Evolutionary conservation across 805 yeast genomes (phyloP), one percentile per base, ranked within the genome.

Genomic region (Grigorovia humatica): DNA sequence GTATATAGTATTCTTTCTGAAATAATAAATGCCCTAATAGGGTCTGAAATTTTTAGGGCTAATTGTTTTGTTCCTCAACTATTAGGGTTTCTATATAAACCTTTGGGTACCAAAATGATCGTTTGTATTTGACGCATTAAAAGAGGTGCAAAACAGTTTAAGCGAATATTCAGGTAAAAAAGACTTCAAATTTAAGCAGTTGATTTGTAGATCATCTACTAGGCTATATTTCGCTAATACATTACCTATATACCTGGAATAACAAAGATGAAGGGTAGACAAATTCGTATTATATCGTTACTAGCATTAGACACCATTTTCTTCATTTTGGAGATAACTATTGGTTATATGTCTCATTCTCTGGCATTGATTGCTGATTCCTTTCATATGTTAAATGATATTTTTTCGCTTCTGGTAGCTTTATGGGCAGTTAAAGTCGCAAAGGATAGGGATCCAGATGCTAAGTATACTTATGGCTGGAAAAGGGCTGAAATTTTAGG

Each of bases 401-500:
- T 91, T 51, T 81, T 93, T 53, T 88, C 97, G 1, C 74, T 91
- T 38, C 56, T 90, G 19, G 90, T 91, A 48, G 99, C 99, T 0
- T 72, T 90, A 41, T 91, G 97, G 97, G 99, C 99, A 0, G 98
- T 93, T 18, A 80, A 79, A 54, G 96, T 89, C 12, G 89, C 96
- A 50, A 85, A 85, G 59, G 80, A 80, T 42, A 79, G 81, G 61
- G 80, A 82, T 32, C 93, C 96, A 1, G 93, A 88, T 65, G 83
- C 93, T 3, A 83, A 82, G 52, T 91, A 87, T 71, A 93, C 98
- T 2, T 91, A 93, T 63, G 99, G 99, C n/a, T 88, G 97, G 96
- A 95, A 91, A 68, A 78, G 99, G 59, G 98, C 98, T 7, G 99
- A 91, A 69, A 90, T 91, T 49, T 74, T 91, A 54, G 99, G 99